phyloP scores from a whole-genome alignment of 371 early-diverging fungal species.

The Capillidium heterosporum region DNA sequence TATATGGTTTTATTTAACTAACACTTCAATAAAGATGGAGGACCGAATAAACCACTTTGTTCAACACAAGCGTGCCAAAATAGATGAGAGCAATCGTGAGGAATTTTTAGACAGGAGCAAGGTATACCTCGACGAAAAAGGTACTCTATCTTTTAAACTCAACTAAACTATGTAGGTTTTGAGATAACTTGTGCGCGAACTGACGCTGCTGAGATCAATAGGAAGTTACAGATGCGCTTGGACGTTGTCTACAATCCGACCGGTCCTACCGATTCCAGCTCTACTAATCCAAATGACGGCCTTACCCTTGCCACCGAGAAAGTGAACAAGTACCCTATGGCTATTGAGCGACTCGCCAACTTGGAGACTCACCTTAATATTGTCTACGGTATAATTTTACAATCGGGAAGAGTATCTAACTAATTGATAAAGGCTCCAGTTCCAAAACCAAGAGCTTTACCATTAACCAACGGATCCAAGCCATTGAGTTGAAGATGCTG shows the following conservation, averaged over 20 bases:
- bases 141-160: not conserved
- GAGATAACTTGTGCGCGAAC: slow-evolving; percentile 34
- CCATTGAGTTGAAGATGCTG: not conserved
- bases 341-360: not conserved
- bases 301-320: no score
- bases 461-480: not conserved
- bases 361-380: not conserved
- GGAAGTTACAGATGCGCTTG: slow-evolving; percentile 64
- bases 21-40: not conserved
- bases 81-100: not conserved
- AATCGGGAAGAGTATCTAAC: no score
- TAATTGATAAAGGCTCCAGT: not conserved
- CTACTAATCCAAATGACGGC: no score
- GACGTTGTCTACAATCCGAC: slow-evolving; percentile 57
- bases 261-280: no score
- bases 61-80: not conserved
- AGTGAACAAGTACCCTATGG: not conserved
- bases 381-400: no score
- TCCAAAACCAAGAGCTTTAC: not conserved
- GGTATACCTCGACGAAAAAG: not conserved
- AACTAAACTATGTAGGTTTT: slow-evolving; percentile 7
- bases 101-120: not conserved
- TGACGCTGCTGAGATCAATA: slow-evolving; percentile 50
- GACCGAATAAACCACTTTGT: not conserved
- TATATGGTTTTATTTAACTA: not conserved